phyloP scores from a whole-genome alignment of 768 basidiomycete genomes.

The Mycena sanguinolenta region DNA sequence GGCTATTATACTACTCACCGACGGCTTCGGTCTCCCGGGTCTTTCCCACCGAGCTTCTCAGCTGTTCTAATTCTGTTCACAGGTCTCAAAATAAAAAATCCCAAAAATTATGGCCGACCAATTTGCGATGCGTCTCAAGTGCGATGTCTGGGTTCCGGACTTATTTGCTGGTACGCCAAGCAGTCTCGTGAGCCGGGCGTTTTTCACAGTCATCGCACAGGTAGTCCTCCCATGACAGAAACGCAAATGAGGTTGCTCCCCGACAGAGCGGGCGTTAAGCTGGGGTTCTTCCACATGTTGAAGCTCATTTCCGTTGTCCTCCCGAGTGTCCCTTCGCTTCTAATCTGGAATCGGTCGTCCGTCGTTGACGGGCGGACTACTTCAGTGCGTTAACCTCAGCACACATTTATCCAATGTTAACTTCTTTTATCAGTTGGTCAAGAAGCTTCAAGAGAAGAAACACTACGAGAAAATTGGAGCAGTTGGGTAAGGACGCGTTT shows the following conservation, averaged over 20 bases:
- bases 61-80: background rate
- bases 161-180: constrained; percentile 52
- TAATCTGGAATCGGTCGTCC: constrained; percentile 48
- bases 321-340: constrained; percentile 44
- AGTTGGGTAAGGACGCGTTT: constrained; percentile 50
- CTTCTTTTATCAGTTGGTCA: constrained; percentile 48
- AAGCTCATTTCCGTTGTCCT: constrained; percentile 42
- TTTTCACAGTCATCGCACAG: background rate
- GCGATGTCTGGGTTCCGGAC: constrained; percentile 64
- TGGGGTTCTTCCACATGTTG: constrained; percentile 44
- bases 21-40: constrained; percentile 55
- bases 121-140: constrained; percentile 49
- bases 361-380: constrained; percentile 48
- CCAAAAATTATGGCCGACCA: constrained; percentile 53
- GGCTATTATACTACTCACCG: constrained; percentile 56
- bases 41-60: constrained; percentile 2
- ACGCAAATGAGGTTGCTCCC: constrained; percentile 36
- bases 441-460: constrained; percentile 52
- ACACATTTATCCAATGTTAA: too few species aligned
- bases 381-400: constrained; percentile 41
- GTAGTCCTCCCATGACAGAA: constrained; percentile 18
- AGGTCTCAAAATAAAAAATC: constrained; percentile 37
- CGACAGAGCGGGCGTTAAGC: constrained; percentile 49
- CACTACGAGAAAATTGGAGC: constrained; percentile 59
- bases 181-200: background rate